Percentiles rank a stretch among this genome's conserved stretches.
Evolutionary conservation across 352 stramenopile species (phyloP).

Genomic region (Phytophthora fragariaefolia): DNA sequence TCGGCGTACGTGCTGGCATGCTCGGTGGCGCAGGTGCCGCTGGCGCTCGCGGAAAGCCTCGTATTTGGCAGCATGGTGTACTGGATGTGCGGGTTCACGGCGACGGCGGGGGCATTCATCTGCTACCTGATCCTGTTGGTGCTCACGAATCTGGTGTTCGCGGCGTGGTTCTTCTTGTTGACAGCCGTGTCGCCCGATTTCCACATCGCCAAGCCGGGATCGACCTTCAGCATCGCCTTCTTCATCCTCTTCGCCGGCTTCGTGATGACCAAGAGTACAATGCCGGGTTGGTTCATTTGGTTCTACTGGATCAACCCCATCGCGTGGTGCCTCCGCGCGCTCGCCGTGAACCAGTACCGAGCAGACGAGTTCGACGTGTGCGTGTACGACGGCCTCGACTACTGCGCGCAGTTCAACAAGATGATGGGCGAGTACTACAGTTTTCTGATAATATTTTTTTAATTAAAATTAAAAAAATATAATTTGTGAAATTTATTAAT

Average conservation of each 20-base stretch:
- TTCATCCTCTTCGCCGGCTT: conserved; percentile 69
- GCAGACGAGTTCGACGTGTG: conserved; percentile 4
- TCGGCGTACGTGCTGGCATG: conserved; percentile 69
- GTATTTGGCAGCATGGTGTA: conserved; percentile 67
- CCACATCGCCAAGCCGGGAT: conserved; percentile 52
- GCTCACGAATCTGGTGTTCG: conserved; percentile 45
- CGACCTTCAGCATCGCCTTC: conserved; percentile 49
- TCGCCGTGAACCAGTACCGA: conserved; percentile 40
- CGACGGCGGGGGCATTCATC: conserved; percentile 37
- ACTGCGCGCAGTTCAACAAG: conserved; percentile 34
- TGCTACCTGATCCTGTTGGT: conserved; percentile 47
- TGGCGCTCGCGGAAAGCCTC: conserved; percentile 57
- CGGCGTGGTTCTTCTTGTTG: conserved; percentile 48
- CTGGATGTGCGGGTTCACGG: conserved; percentile 60
- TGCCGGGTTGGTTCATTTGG: conserved; percentile 46
- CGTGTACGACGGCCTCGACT: conserved; percentile 30
- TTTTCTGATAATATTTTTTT: too few relatives aligned
- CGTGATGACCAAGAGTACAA: conserved; percentile 48
- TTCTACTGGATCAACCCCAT: conserved; percentile 52
- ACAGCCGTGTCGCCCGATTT: conserved; percentile 35
- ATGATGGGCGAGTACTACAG: conserved; percentile 47
- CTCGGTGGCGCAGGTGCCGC: conserved; percentile 42
- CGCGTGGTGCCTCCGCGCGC: conserved; percentile 48
- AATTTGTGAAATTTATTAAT: too few relatives aligned
- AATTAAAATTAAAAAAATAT: too few relatives aligned